Evolutionary conservation across 495 filamentous ascomycete species (phyloP), one percentile per base, ranked within the genome.

Genomic region (Astrocystis sublimbata): DNA sequence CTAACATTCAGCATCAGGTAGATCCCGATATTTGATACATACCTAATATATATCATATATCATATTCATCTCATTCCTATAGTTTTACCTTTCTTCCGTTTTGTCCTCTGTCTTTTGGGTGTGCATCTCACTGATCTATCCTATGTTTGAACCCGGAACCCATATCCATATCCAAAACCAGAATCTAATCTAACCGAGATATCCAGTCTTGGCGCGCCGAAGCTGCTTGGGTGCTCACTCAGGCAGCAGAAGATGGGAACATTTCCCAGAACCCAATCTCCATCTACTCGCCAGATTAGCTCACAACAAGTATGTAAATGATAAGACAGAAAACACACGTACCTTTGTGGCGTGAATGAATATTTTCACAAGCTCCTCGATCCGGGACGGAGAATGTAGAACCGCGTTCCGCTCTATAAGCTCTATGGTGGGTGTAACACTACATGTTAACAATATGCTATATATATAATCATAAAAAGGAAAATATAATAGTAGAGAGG

Each of bases 251-350:
- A n/a, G 66, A 66, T 28, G 73, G 71, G 35, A 75, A 79, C 90
- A 96, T 94, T 53, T 92, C 86, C 92, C 92, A 96, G 75, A 96
- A 96, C 1, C 84, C 88, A 66, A 87, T 88, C 75, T 96, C 92
- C 83, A 96, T 87, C 85, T 96, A 30, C 42, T 17, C n/a, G 26
- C 50, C 15, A 47, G 45, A 63, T 78, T 61, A 79, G 68, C 56
- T 60, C 41, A 45, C 13, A 30, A 31, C 6, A 9, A 17, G 6
- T 47, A 40, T 19, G 26, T 6, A 50, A 3, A 53, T 6, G 24
- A 19, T n/a, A n/a, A n/a, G n/a, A n/a, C n/a, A n/a, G n/a, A n/a
- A n/a, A n/a, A n/a, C n/a, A n/a, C 28, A 64, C 80, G 73, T 67
- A 89, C 86, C 78, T 85, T 91, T 3, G 91, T 96, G 24, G 91